phyloP scores from a whole-genome alignment of 2,329 filamentous ascomycete genomes.

The Paraphaeosphaeria minitans region DNA sequence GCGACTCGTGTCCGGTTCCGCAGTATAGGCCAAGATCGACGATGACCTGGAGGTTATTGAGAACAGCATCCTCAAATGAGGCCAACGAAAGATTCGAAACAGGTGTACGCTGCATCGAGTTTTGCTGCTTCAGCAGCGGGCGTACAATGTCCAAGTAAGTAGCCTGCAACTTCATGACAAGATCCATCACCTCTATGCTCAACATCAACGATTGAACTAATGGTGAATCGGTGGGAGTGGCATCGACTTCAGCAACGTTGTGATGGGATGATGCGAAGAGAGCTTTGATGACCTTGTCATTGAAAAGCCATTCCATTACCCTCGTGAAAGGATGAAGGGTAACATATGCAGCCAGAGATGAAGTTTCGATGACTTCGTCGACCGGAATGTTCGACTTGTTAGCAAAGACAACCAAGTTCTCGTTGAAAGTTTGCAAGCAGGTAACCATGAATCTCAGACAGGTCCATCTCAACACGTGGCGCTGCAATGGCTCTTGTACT shows the following conservation, averaged over 20 bases:
- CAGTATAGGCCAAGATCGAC: constrained; percentile 86
- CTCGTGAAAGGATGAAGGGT: constrained; percentile 89
- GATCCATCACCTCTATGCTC: constrained; percentile 81
- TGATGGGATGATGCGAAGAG: constrained; percentile 82
- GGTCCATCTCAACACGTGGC: constrained; percentile 73
- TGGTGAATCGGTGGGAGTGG: constrained; percentile 76
- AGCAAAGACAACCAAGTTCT: constrained; percentile 84
- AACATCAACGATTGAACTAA: constrained; percentile 78
- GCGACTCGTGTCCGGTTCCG: constrained; percentile 77
- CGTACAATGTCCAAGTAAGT: constrained; percentile 91
- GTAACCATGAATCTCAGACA: constrained; percentile 83
- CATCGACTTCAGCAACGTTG: constrained; percentile 72
- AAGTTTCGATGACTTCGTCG: constrained; percentile 74
- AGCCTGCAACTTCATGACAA: constrained; percentile 83
- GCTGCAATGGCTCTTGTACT: constrained; percentile 67
- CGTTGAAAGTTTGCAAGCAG: constrained; percentile 87
- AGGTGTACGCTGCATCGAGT: constrained; percentile 61
- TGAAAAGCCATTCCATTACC: constrained; percentile 98
- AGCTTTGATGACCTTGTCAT: constrained; percentile 80
- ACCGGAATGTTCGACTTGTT: constrained; percentile 78
- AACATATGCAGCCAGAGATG: constrained; percentile 78
- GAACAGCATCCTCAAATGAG: constrained; percentile 90
- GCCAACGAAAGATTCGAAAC: constrained; percentile 77
- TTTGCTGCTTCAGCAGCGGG: constrained; percentile 73
- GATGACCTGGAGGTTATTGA: constrained; percentile 78